Conservation (phyloP, 164 flowering plant genomes). For the Pachysandra terminalis region DNA sequence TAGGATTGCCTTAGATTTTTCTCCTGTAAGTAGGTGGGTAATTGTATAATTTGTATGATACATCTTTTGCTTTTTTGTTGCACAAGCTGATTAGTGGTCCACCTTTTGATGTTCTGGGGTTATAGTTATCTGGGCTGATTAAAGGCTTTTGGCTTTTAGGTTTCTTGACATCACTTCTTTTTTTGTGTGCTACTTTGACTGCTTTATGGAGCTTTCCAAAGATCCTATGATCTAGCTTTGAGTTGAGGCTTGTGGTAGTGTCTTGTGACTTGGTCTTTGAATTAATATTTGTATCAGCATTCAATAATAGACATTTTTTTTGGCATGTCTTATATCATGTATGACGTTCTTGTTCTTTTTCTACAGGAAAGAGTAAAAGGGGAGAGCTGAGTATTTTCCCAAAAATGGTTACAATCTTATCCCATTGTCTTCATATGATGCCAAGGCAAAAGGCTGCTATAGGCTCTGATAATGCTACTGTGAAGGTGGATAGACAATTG, state of each 20-base stretch:
- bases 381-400: constrained; percentile 96
- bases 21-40: too few species aligned
- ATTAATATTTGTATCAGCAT: background rate
- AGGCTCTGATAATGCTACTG: constrained; percentile 38
- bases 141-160: background rate
- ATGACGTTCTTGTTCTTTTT: background rate
- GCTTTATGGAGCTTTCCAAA: background rate
- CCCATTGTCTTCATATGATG: constrained; percentile 96
- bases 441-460: constrained; percentile 68
- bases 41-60: too few species aligned
- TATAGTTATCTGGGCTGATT: too few species aligned
- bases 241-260: background rate
- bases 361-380: constrained; percentile 75
- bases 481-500: constrained; percentile 28
- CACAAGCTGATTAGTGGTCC: too few species aligned
- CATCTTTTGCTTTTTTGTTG: too few species aligned
- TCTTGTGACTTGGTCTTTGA: background rate
- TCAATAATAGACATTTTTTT: background rate
- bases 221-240: background rate
- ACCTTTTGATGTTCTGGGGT: too few species aligned
- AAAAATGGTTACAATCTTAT: constrained; percentile 54
- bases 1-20: too few species aligned
- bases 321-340: constrained; percentile 3
- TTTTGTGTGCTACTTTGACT: background rate
- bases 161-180: background rate